These are phyloP conservation scores for Stygiomarasmius scandens DNA, from an alignment of 1,284 basidiomycete genomes.

Conservation along the genomic window DNA sequence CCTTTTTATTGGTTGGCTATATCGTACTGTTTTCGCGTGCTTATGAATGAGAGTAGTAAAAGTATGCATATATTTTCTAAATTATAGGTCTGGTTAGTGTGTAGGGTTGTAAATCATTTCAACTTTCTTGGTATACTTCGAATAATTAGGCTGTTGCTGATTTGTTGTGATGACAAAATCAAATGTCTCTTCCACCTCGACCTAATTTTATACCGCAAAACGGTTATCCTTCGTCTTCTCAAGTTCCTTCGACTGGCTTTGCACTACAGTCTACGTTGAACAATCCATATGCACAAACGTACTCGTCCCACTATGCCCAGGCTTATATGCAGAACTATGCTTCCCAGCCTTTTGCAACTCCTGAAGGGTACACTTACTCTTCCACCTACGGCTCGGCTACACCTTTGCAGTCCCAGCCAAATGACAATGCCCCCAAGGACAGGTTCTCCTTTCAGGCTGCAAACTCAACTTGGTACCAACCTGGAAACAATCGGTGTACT, in stretches of 20 bases:
- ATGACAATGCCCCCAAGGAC: conserved; percentile 7
- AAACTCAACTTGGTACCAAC: conserved; percentile 58
- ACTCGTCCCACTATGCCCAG: conserved; percentile 60
- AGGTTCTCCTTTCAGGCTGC: conserved; percentile 18
- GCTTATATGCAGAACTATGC: conserved; percentile 47
- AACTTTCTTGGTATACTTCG: conserved; percentile 1
- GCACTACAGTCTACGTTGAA: conserved; percentile 11
- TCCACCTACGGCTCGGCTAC: conserved; percentile 45
- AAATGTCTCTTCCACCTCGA: conserved; percentile 1
- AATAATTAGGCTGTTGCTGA: background rate
- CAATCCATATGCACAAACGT: conserved; percentile 18
- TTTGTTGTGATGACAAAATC: background rate
- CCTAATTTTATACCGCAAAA: conserved; percentile 1
- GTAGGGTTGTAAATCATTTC: background rate
- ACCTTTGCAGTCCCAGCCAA: background rate
- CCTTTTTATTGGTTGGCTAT: conserved; percentile 12
- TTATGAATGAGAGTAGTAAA: conserved; percentile 28
- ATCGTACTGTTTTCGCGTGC: conserved; percentile 32
- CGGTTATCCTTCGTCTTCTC: background rate
- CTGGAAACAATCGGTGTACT: conserved; percentile 65
- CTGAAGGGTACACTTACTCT: conserved; percentile 58
- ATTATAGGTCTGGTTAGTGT: conserved; percentile 13
- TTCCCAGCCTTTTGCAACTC: conserved; percentile 37
- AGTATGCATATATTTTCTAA: conserved; percentile 30
- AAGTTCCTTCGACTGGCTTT: background rate